Conservation (phyloP, 164 flowering plant genomes). For the Kingdonia uniflora region DNA sequence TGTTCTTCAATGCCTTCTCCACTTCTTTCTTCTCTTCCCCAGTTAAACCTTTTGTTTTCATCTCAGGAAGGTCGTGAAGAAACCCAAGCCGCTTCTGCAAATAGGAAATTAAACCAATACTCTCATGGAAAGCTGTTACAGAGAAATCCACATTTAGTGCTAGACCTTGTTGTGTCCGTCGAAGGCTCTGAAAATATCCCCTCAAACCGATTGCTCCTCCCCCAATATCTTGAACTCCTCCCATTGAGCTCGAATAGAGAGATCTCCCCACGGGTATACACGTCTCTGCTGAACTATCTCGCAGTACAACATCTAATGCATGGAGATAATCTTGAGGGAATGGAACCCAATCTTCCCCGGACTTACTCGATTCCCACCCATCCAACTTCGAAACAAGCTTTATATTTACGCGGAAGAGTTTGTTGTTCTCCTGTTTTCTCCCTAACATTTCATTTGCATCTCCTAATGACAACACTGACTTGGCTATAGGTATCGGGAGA, state of each 20-base stretch:
- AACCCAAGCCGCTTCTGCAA: slow-evolving; percentile 72
- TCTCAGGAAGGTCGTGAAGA: slow-evolving; percentile 53
- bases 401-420: slow-evolving; percentile 53
- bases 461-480: slow-evolving; percentile 10
- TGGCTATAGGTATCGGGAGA: slow-evolving; percentile 50
- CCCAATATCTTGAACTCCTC: slow-evolving; percentile 63
- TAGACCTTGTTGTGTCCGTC: slow-evolving; percentile 92
- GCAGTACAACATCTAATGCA: slow-evolving; percentile 75
- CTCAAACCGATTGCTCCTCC: slow-evolving; percentile 85
- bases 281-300: slow-evolving; percentile 64
- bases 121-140: slow-evolving; percentile 90
- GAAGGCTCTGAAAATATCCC: slow-evolving; percentile 90
- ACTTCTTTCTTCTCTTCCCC: slow-evolving; percentile 74
- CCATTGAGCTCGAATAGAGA: slow-evolving; percentile 69
- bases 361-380: slow-evolving; percentile 46
- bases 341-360: slow-evolving; percentile 43
- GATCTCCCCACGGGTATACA: slow-evolving; percentile 70
- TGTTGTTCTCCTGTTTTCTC: slow-evolving; percentile 23
- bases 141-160: slow-evolving; percentile 88
- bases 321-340: slow-evolving; percentile 93
- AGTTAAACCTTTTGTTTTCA: slow-evolving; percentile 43
- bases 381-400: slow-evolving; percentile 70
- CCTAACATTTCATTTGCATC: slow-evolving; percentile 13
- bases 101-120: slow-evolving; percentile 77
- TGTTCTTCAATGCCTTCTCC: slow-evolving; percentile 67